These are phyloP conservation scores for Solanum boliviense DNA, from an alignment of 257 asterid species.

Conservation along the genomic window DNA sequence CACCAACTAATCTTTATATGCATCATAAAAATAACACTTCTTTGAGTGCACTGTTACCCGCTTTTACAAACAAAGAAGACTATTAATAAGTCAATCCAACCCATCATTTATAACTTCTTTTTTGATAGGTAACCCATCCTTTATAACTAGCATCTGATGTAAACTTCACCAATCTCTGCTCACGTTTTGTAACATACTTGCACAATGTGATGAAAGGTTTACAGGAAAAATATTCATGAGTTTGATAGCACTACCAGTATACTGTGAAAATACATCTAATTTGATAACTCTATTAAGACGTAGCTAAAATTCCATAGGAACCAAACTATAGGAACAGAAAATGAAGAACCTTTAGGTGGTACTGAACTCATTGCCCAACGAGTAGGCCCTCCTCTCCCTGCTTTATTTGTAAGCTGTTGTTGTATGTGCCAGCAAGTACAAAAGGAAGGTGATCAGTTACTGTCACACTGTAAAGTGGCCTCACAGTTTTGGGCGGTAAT, in stretches of 20 bases:
- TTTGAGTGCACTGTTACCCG: background rate
- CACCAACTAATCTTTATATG: background rate
- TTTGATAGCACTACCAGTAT: background rate
- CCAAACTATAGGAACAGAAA: background rate
- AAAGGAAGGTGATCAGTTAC: background rate
- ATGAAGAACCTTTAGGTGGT: background rate
- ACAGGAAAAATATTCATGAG: background rate
- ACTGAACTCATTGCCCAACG: background rate
- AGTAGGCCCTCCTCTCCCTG: background rate
- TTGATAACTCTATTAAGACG: background rate
- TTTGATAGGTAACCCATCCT: background rate
- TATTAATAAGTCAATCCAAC: background rate
- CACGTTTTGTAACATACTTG: background rate
- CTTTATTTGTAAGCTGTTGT: background rate
- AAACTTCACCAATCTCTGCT: background rate
- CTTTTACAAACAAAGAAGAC: background rate
- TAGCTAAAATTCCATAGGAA: background rate
- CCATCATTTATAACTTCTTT: background rate
- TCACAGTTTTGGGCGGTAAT: background rate
- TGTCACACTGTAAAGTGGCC: background rate
- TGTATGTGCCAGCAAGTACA: background rate
- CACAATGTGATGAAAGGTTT: background rate
- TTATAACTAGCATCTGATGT: background rate
- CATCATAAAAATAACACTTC: background rate
- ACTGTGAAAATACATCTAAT: background rate